Percentiles rank a stretch among this genome's conserved stretches.
phyloP scores from a whole-genome alignment of 129 eudicot genomes.

The Helianthus tuberosus region DNA sequence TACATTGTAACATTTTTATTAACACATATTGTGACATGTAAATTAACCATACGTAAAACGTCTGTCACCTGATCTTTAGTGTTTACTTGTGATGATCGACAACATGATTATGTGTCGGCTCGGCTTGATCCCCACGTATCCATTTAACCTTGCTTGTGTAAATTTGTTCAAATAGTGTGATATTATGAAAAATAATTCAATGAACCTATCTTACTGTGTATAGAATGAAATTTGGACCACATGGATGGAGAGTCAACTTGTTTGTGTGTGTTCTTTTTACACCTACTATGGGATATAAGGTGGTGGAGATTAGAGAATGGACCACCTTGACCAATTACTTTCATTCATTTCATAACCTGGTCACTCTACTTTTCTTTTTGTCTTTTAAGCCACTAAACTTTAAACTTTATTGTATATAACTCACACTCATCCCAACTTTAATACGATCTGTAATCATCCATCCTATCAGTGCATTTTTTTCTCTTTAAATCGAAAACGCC shows the following conservation, averaged over 20 bases:
- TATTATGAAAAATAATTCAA: conserved; percentile 8
- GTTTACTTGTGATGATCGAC: background rate
- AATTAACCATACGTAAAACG: background rate
- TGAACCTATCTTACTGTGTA: background rate
- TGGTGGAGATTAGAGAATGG: conserved; percentile 15
- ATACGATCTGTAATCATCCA: conserved; percentile 12
- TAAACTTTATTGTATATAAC: conserved; percentile 17
- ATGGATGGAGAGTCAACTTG: conserved; percentile 6
- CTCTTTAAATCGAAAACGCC: background rate
- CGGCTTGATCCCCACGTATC: too few species aligned
- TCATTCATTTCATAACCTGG: conserved; percentile 14
- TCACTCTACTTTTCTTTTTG: conserved; percentile 19
- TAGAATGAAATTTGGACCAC: background rate
- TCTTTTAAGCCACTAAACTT: conserved; percentile 24
- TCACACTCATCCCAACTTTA: conserved; percentile 14
- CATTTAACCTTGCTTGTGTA: too few species aligned
- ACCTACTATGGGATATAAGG: conserved; percentile 6
- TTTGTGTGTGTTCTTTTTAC: conserved; percentile 27
- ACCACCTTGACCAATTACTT: conserved; percentile 33
- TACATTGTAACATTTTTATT: too few species aligned
- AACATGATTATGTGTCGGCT: background rate
- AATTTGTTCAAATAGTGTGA: background rate
- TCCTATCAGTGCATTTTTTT: conserved; percentile 1
- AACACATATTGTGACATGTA: background rate
- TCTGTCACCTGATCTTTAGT: background rate